Evolutionary conservation across 2,329 filamentous ascomycete species (phyloP), one percentile per base, ranked within the genome.

Genomic region (Alternaria alternata): DNA sequence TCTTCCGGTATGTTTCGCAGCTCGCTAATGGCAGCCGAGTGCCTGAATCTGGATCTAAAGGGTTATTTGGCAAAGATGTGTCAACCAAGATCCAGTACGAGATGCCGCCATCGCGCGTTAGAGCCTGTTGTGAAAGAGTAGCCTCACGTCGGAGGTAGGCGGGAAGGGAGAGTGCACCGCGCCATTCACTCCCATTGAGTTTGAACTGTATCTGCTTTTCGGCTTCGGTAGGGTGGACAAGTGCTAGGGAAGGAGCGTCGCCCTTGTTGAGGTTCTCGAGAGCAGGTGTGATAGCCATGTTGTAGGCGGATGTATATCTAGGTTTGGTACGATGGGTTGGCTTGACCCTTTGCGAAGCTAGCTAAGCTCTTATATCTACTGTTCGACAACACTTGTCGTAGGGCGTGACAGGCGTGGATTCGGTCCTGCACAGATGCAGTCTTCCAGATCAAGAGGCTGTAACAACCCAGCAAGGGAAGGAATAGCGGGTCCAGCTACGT

Each of bases 31-130:
- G 78, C 7, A 77, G 79, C 52, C 85, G 73, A 5, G 67, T 64
- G 62, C 61, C 76, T 44, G 71, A 76, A 26, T 56, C 77, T 72
- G 70, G 79, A 70, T 73, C 75, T 39, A 67, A 76, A 66, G 73
- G 68, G n/a, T 78, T 75, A 11, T 66, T 58, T 49, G 69, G 62
- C 6, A 73, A 68, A 4, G 74, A 67, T 18, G 77, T 77, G 66
- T 87, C 83, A 16, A 88, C 82, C 20, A 90, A 77, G 52, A 88
- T 82, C 88, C 88, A 90, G 59, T 82, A 82, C 3, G 84, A 87
- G 55, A 89, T 80, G 2, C 82, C 83, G 30, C 84, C 86, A 57
- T 87, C 80, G 57, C 78, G 81, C 28, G 84, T 86, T 57, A 88
- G 75, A 3, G 80, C 77, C 66, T 87, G 84, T 39, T 79, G 73